Conservation (phyloP, 176 grass and related monocot species). For the Avena atlantica region DNA sequence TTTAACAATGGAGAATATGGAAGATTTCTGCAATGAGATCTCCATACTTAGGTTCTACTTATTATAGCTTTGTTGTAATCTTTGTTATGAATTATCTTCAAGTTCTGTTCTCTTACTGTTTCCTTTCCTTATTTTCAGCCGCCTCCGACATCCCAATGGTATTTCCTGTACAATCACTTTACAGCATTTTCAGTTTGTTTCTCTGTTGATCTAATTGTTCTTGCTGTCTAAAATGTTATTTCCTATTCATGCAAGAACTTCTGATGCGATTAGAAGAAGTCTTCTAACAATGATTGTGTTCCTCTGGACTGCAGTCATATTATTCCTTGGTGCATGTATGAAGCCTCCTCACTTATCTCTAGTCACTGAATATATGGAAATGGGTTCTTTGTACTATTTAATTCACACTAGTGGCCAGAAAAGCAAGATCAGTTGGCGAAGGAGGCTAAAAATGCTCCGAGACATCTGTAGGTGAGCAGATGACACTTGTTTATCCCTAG, state of each 20-base stretch:
- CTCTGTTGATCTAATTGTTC: conserved; percentile 13
- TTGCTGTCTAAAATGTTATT: conserved; percentile 21
- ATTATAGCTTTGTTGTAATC: conserved; percentile 25
- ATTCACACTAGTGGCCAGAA: conserved; percentile 86
- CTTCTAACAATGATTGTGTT: conserved; percentile 41
- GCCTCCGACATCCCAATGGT: conserved; percentile 99
- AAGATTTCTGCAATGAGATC: conserved; percentile 99
- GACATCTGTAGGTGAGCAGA: conserved; percentile 92
- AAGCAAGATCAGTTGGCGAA: conserved; percentile 87
- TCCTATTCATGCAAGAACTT: conserved; percentile 29
- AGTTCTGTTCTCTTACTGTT: conserved; percentile 40
- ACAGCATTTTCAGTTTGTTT: conserved; percentile 42
- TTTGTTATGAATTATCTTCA: conserved; percentile 33
- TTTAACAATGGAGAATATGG: conserved; percentile 97
- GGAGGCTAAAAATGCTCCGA: conserved; percentile 96
- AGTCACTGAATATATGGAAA: conserved; percentile 97
- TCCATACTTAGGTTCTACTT: conserved; percentile 86
- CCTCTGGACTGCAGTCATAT: conserved; percentile 74
- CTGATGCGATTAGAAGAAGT: not conserved
- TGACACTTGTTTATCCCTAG: conserved; percentile 25
- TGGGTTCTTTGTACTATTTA: conserved; percentile 95
- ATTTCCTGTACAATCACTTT: conserved; percentile 41
- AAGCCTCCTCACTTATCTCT: conserved; percentile 92
- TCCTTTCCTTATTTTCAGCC: conserved; percentile 65
- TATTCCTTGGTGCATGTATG: conserved; percentile 99